A percentile compares a stretch with the other conserved stretches of the same genome.
These are phyloP conservation scores for Macrophomina phaseolina DNA, from an alignment of 2,329 filamentous ascomycete genomes.

Conservation along the genomic window DNA sequence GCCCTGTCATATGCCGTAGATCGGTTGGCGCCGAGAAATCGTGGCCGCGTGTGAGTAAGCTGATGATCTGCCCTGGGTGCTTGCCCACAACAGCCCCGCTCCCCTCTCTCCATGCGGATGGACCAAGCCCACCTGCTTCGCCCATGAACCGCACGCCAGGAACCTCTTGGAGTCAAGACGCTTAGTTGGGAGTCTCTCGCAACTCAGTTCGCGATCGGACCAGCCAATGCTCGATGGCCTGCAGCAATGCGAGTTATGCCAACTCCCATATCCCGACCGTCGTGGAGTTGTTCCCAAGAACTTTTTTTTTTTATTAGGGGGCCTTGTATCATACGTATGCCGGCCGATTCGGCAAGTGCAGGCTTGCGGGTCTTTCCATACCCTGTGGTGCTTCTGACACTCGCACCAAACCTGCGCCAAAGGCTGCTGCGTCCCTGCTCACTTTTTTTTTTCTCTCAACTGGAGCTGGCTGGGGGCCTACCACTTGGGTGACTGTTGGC, in stretches of 20 bases:
- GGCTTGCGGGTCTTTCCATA: slow-evolving; percentile 7
- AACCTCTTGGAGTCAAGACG: background rate
- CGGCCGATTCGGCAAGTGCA: slow-evolving; percentile 6
- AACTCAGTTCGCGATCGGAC: background rate
- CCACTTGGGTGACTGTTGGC: background rate
- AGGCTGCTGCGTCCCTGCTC: background rate
- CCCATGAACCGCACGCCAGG: background rate
- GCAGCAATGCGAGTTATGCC: slow-evolving; percentile 2
- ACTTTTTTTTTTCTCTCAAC: background rate
- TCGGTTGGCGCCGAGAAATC: slow-evolving; percentile 16
- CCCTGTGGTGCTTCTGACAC: background rate
- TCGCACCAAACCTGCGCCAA: background rate
- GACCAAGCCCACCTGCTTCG: background rate
- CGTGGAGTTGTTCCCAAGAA: background rate
- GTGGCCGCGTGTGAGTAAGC: background rate
- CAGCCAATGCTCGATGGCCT: background rate
- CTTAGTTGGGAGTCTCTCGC: background rate
- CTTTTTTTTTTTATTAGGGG: background rate
- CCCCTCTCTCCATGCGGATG: background rate
- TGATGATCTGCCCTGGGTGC: background rate
- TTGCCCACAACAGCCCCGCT: background rate
- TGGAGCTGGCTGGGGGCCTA: background rate
- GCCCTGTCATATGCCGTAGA: slow-evolving; percentile 9
- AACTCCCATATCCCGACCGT: background rate
- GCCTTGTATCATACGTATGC: slow-evolving; percentile 6